phyloP scores from a whole-genome alignment of 129 eudicot genomes.

The Helianthus annuus region HanXRQr2.0-SUNRISE NC_035439.2:35705181-35705680 shows the following conservation, averaged over 20 bases:
- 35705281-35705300: slow-evolving; percentile 61
- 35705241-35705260: background rate
- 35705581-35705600: slow-evolving; percentile 93
- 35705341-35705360: slow-evolving; percentile 55
- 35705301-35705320: slow-evolving; percentile 80
- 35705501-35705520: slow-evolving; percentile 85
- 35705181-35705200: too few species aligned
- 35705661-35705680: slow-evolving; percentile 12
- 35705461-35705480: slow-evolving; percentile 81
- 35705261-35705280: slow-evolving; percentile 52
- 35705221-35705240: too few species aligned
- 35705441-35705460: background rate
- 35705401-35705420: background rate
- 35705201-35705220: too few species aligned
- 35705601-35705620: slow-evolving; percentile 95
- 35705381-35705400: background rate
- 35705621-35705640: slow-evolving; percentile 46
- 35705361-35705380: background rate
- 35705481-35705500: slow-evolving; percentile 87
- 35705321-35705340: slow-evolving; percentile 71
- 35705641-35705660: slow-evolving; percentile 28
- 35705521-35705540: slow-evolving; percentile 85
- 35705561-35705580: slow-evolving; percentile 89
- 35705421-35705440: slow-evolving; percentile 12
- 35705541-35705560: slow-evolving; percentile 93